Base-by-base conservation (phyloP, 768 basidiomycete genomes). In the Tephrocybe sp. region DNA sequence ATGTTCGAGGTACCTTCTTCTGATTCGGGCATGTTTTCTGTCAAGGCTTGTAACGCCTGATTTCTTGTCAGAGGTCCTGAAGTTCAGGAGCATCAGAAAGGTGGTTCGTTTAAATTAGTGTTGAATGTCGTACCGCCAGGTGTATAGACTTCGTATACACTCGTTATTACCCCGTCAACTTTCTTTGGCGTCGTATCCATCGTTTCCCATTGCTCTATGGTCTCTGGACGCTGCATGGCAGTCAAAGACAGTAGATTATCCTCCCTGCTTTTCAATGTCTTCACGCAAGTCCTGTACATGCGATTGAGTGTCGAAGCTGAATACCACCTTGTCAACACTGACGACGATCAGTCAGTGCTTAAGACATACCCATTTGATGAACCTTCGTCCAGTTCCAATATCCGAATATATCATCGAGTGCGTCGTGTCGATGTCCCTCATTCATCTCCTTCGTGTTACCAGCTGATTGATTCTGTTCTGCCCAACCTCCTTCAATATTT, bases 311-410 rank as follows among this genome's bases (percentile, higher is more conserved):
- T 47, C 9, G 45, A 9, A 24, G 34, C 45, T 47, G 21, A 24
- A 30, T n/a, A n/a, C n/a, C n/a, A n/a, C n/a, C n/a, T n/a, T n/a
- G n/a, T n/a, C n/a, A n/a, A n/a, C n/a, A n/a, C n/a, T n/a, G n/a
- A n/a, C n/a, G n/a, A n/a, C n/a, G n/a, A n/a, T n/a, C n/a, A n/a
- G n/a, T n/a, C 16, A 22, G 32, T 12, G 15, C n/a, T 32, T 16
- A 5, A 4, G 24, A 48, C 58, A 9, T 24, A 67, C 62, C 47
- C 22, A 64, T 49, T n/a, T 53, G 51, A 27, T 53, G 54, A 9
- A 57, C 19, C 46, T 68, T 68, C 2, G 52, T 49, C 61, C 60
- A 64, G 39, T 64, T 69, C 63, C 62, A 64, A 34, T 50, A 58
- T 4, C 49, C 50, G 22, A 49, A 49, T 28, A 52, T 55, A 32